These are phyloP conservation scores for Ambrosiella cleistominuta DNA, from an alignment of 2,329 filamentous ascomycete species.

Conservation along the genomic window DNA sequence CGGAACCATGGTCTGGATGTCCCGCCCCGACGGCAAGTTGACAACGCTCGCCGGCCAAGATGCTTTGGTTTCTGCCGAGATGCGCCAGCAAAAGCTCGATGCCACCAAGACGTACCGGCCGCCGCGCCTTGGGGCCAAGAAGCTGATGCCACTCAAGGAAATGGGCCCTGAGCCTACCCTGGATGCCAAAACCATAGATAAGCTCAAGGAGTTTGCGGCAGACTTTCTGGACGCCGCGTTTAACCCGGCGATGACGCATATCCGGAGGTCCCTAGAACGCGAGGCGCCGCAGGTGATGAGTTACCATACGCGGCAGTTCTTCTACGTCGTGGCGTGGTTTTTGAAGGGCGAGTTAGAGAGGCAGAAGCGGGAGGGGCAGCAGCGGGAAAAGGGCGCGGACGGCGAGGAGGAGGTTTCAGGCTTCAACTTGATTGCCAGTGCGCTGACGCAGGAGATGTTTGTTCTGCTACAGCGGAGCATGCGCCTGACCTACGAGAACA, in stretches of 20 bases:
- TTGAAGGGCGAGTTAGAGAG: conserved; percentile 67
- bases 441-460: conserved; percentile 90
- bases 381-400: conserved; percentile 22
- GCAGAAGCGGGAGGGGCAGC: conserved; percentile 38
- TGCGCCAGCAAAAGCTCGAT: conserved; percentile 75
- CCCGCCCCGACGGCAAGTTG: conserved; percentile 67
- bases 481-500: conserved; percentile 61
- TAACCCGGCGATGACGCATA: conserved; percentile 72
- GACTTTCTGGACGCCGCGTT: conserved; percentile 93
- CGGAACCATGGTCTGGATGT: conserved; percentile 94
- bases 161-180: conserved; percentile 59
- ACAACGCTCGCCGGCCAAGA: conserved; percentile 80
- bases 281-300: conserved; percentile 67
- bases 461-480: conserved; percentile 72
- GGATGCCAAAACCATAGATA: conserved; percentile 53
- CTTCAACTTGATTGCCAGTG: conserved; percentile 73
- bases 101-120: conserved; percentile 79
- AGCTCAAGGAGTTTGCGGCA: conserved; percentile 67
- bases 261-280: conserved; percentile 77
- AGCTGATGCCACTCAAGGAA: conserved; percentile 49
- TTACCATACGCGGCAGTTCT: conserved; percentile 69
- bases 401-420: conserved; percentile 43
- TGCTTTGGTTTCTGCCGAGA: conserved; percentile 54
- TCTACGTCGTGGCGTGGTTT: conserved; percentile 88
- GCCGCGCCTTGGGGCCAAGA: conserved; percentile 44